Percentiles rank a stretch among this genome's conserved stretches.
Conservation (phyloP, 2,329 filamentous ascomycete species). For the Ophiostoma perfectum region DNA sequence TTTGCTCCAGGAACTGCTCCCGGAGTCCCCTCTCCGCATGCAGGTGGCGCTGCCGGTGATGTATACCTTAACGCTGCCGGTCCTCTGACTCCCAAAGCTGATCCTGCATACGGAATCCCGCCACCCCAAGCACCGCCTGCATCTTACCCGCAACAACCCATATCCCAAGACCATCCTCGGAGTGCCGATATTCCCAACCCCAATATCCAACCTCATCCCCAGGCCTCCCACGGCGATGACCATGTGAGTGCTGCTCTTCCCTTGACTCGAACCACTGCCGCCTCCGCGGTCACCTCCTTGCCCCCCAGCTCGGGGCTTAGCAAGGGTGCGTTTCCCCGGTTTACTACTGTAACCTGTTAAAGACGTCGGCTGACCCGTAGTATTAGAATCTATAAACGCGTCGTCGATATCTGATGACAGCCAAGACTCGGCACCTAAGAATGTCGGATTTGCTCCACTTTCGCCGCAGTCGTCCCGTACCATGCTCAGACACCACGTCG, state of each 20-base stretch:
- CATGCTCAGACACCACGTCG: constrained; percentile 39
- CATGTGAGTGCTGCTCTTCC: constrained; percentile 27
- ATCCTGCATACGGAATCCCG: background rate
- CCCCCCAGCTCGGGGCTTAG: constrained; percentile 15
- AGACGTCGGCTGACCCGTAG: background rate
- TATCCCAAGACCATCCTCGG: background rate
- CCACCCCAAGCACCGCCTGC: background rate
- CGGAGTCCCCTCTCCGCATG: background rate
- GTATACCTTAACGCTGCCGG: background rate
- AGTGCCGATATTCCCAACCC: background rate
- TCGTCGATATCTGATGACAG: constrained; percentile 10
- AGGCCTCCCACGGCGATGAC: constrained; percentile 20
- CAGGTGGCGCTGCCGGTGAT: background rate
- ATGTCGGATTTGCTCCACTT: constrained; percentile 45
- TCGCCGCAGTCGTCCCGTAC: constrained; percentile 47
- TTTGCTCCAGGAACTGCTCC: no score
- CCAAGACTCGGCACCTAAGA: constrained; percentile 33
- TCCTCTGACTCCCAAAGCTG: background rate
- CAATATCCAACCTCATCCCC: background rate
- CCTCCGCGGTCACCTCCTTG: constrained; percentile 8
- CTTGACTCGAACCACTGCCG: constrained; percentile 13
- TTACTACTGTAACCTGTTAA: constrained; percentile 16
- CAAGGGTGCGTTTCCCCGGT: constrained; percentile 25
- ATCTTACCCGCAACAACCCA: background rate
- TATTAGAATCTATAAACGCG: constrained; percentile 15